Percentiles rank a stretch among this genome's conserved stretches.
phyloP scores from a whole-genome alignment of 768 basidiomycete genomes.

The Naganishia randhawae region DNA sequence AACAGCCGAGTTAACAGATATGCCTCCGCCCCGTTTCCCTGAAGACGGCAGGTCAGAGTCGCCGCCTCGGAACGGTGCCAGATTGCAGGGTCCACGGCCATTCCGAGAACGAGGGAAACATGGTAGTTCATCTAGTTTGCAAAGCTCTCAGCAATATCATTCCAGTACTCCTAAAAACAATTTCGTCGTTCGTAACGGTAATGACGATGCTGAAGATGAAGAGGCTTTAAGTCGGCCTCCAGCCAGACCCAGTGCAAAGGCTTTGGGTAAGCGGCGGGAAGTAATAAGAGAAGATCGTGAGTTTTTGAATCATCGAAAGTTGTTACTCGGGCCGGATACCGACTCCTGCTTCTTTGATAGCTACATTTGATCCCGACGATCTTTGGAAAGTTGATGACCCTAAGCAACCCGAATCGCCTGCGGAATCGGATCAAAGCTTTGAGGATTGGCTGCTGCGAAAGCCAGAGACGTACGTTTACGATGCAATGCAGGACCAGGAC shows the following conservation, averaged over 20 bases:
- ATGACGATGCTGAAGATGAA: conserved; percentile 29
- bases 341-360: conserved; percentile 39
- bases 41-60: conserved; percentile 18
- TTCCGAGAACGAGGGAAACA: conserved; percentile 21
- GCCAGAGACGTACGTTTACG: conserved; percentile 76
- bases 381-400: conserved; percentile 55
- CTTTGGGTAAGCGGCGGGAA: conserved; percentile 75
- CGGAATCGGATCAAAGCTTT: conserved; percentile 42
- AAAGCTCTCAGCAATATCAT: conserved; percentile 14
- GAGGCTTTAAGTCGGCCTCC: conserved; percentile 38
- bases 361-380: conserved; percentile 60
- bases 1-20: conserved; percentile 11
- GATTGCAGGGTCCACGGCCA: conserved; percentile 29
- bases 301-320: conserved; percentile 35
- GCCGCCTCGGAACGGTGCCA: conserved; percentile 23
- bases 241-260: conserved; percentile 72
- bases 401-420: conserved; percentile 24
- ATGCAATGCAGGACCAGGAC: conserved; percentile 55
- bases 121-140: conserved; percentile 26
- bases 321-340: conserved; percentile 20
- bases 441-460: conserved; percentile 38
- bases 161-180: conserved; percentile 15
- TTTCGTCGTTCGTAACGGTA: conserved; percentile 3
- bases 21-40: conserved; percentile 24
- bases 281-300: conserved; percentile 55